phyloP scores from a whole-genome alignment of 768 basidiomycete genomes.

The Saitozyma podzolica region DNA sequence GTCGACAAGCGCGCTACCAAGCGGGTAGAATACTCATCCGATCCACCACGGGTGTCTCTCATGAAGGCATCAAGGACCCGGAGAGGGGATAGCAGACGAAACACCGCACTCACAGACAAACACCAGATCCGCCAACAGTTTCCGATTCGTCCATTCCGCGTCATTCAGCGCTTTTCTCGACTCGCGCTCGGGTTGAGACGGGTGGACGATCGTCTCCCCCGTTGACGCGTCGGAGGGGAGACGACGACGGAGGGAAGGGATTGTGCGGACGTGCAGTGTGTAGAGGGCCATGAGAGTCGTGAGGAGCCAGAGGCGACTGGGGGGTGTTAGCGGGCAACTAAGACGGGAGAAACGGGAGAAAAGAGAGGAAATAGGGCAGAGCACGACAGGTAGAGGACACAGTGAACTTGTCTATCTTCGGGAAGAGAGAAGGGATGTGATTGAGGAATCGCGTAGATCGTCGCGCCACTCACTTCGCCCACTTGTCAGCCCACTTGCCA shows the following conservation, averaged over 20 bases:
- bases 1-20: no score
- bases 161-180: conserved; percentile 17
- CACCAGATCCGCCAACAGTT: conserved; percentile 40
- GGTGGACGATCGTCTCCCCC: background rate
- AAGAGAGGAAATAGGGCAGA: background rate
- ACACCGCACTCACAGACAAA: conserved; percentile 38
- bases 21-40: background rate
- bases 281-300: conserved; percentile 41
- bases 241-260: conserved; percentile 27
- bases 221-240: background rate
- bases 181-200: background rate
- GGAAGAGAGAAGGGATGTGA: background rate
- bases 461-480: conserved; percentile 39
- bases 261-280: conserved; percentile 31
- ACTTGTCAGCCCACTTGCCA: conserved; percentile 32
- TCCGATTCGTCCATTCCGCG: conserved; percentile 38
- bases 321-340: background rate
- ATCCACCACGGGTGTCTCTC: background rate
- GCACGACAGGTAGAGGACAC: background rate
- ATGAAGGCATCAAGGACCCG: no score
- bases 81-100: no score
- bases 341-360: no score
- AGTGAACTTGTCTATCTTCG: no score
- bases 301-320: conserved; percentile 46
- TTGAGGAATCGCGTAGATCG: no score